Evolutionary conservation across 495 filamentous ascomycete genomes (phyloP), one percentile per base, ranked within the genome.

Genomic region (Podospora australis): DNA sequence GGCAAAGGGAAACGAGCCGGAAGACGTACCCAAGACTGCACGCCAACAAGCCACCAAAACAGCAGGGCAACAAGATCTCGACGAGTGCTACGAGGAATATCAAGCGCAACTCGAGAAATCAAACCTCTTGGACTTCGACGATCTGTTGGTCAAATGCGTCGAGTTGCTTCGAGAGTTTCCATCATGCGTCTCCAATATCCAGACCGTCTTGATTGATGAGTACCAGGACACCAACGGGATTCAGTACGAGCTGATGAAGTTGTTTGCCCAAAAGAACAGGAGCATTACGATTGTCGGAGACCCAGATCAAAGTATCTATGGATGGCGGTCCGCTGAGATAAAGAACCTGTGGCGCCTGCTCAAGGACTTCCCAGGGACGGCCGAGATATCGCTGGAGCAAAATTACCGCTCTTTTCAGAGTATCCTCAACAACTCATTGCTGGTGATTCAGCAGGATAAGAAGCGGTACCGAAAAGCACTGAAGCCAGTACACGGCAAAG

Each of bases 251-350:
- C 67, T 99, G 39, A 96, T 96, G 90, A 83, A 81, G 41, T 77
- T 95, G 4, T 85, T 99, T 56, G 89, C 92, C 13, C 77, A 86
- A 20, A 61, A 71, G 26, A 72, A 78, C 38, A 78, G 80, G 46
- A 73, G 82, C 14, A 89, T 99, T 49, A 97, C 92, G 8, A 87
- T 96, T 41, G 94, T 99, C 13, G 92, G 94, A 11, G 92, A 99
- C 60, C 94, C 94, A 6, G 92, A 99, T 62, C 94, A 99, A 60
- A 96, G 90, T 55, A 99, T 99, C 44, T 99, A 99, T 59, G 87
- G 91, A 4, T 99, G 95, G 72, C 83, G 94, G n/a, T 91, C 88
- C 4, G 94, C 94, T 17, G 92, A 99, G 66, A 90, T 94, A 53
- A 80, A 84, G 62, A 99, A 99, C 62, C 72, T 97, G 29, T 77